Evolutionary conservation across 1,284 basidiomycete genomes (phyloP), one percentile per base, ranked within the genome.

Genomic region (Serendipita sp.): DNA sequence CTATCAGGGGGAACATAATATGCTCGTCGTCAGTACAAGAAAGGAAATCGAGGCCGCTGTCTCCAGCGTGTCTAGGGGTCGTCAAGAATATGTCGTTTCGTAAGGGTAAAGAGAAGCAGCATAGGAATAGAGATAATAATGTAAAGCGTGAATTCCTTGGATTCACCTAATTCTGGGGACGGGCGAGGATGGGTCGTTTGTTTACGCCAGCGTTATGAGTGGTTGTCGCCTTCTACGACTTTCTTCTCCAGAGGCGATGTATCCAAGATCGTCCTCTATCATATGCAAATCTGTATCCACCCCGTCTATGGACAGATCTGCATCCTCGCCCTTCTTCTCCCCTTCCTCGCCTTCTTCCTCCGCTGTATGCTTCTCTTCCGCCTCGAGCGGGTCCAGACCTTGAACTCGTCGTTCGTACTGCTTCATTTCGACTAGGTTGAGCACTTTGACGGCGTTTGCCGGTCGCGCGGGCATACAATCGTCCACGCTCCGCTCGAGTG

Each of bases 331-430:
- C 45, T 62, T 47, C 12, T 12, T 71, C 64, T 58, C 53, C 32
- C 22, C 22, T 5, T 30, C 53, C n/a, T 35, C 32, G 5, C 32
- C 49, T 35, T 62, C 64, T 12, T 65, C 66, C 4, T 71, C 74
- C 0, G 72, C 68, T 34, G 73, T 67, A 17, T 66, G 71, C 17
- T 71, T 67, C 32, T 75, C 72, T 6, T 73, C 74, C 34, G 71
- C 73, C 3, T 72, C 75, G 2, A 73, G 74, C 12, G 76, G 76
- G 0, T 74, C 74, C 1, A 75, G 53, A 4, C 53, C 53, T 32
- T 26, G 30, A 10, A 32, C 30, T 26, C 53, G 45, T 29, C 35
- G 17, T 43, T 63, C 53, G 42, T 58, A 30, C 38, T 63, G 49
- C 35, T 63, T 32, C 35, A 63, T 26, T 26, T 63, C 62, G 50